Evolutionary conservation across 257 asterid genomes (phyloP).

Genomic region (Gynochthodes officinalis): DNA sequence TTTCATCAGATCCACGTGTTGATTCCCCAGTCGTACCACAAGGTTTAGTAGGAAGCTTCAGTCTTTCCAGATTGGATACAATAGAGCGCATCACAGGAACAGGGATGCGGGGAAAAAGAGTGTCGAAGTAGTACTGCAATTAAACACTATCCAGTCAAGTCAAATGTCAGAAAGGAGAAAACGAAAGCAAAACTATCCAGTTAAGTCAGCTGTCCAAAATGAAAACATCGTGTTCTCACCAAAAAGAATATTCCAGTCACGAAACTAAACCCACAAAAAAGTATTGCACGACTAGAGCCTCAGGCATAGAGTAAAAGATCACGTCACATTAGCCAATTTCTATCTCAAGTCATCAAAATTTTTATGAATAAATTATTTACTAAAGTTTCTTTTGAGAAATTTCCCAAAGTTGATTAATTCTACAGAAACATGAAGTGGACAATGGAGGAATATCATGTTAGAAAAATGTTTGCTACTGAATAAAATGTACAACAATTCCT

Average conservation of each 20-base stretch:
- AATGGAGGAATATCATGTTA: neutral
- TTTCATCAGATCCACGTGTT: conserved; percentile 92
- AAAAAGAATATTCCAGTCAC: no score
- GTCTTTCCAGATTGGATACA: conserved; percentile 66
- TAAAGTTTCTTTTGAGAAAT: neutral
- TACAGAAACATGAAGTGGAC: neutral
- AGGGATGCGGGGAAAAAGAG: conserved; percentile 93
- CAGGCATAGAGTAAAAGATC: neutral
- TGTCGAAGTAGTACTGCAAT: conserved; percentile 94
- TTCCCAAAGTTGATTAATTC: neutral
- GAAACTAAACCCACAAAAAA: no score
- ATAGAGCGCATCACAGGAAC: conserved; percentile 73
- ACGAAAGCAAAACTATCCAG: neutral
- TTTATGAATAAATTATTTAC: neutral
- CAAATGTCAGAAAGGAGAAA: neutral
- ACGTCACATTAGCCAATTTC: neutral
- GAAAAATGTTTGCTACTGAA: neutral
- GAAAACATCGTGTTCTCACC: no score
- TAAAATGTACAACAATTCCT: neutral
- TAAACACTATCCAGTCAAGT: conserved; percentile 20
- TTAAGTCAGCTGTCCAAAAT: no score
- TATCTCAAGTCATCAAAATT: neutral
- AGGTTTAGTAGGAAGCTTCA: conserved; percentile 86
- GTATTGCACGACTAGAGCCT: neutral
- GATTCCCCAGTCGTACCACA: conserved; percentile 84